Conservation (phyloP, 1,139 yeast genomes). For the Blastobotrys buckinghamii region DNA sequence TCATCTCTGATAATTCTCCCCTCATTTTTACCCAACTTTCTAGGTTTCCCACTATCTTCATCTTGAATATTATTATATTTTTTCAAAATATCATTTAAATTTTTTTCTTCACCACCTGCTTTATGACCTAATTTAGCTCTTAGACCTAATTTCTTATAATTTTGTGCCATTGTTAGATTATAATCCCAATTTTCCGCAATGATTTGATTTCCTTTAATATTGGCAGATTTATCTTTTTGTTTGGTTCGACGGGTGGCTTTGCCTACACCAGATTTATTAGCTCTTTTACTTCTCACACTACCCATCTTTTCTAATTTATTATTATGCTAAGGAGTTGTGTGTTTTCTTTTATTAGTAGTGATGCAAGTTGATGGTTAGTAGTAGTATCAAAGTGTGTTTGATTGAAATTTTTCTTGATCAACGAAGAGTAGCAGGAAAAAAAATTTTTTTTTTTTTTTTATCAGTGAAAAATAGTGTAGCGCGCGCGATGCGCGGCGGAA, state of each 20-base stretch:
- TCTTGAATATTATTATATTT: conserved; percentile 29
- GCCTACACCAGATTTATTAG: conserved; percentile 62
- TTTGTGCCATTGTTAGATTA: conserved; percentile 72
- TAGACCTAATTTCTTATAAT: conserved; percentile 65
- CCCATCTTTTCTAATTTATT: no score
- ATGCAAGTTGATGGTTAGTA: no score
- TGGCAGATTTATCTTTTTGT: conserved; percentile 60
- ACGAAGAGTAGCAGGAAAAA: no score
- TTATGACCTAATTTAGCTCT: conserved; percentile 56
- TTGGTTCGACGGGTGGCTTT: conserved; percentile 65
- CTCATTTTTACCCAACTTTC: conserved; percentile 56
- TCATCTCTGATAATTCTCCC: conserved; percentile 75
- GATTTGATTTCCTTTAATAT: conserved; percentile 66
- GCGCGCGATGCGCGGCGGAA: no score
- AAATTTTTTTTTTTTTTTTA: no score
- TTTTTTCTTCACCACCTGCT: conserved; percentile 41
- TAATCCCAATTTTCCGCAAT: conserved; percentile 91
- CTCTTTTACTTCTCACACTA: conserved; percentile 70
- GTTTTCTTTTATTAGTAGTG: no score
- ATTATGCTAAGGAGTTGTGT: no score
- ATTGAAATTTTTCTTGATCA: no score
- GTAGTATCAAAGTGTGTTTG: no score
- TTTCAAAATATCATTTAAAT: conserved; percentile 22
- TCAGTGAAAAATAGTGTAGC: no score
- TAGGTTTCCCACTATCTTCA: conserved; percentile 43